These are phyloP conservation scores for Ammopiptanthus mongolicus DNA, from an alignment of 306 rosid genomes.

Conservation along the genomic window DNA sequence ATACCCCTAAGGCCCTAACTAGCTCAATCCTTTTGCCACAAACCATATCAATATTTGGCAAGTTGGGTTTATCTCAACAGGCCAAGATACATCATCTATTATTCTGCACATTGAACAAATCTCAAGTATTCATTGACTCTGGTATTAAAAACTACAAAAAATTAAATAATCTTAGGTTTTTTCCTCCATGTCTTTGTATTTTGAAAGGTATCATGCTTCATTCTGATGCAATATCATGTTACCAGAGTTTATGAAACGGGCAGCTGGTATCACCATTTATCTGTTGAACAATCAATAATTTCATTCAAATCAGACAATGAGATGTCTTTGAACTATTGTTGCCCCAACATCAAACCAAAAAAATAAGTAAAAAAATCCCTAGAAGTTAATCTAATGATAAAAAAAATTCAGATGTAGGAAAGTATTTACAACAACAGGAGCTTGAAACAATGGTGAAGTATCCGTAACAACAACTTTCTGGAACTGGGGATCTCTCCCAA, in stretches of 20 bases:
- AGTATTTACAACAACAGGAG: slow-evolving; percentile 70
- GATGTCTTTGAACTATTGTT: not conserved
- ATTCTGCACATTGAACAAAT: not conserved
- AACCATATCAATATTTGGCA: not conserved
- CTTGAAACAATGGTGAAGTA: slow-evolving; percentile 59
- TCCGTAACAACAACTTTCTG: slow-evolving; percentile 67
- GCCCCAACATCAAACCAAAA: not conserved
- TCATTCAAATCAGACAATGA: not conserved
- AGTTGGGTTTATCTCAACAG: not conserved
- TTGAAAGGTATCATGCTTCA: not conserved
- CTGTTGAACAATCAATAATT: slow-evolving; percentile 9
- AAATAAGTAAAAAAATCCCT: slow-evolving; percentile 21
- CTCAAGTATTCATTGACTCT: no score
- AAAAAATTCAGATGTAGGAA: slow-evolving; percentile 17
- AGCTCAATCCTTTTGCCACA: not conserved
- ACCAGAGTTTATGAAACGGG: not conserved
- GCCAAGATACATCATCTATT: not conserved
- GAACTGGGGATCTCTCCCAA: slow-evolving; percentile 80
- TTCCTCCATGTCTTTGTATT: not conserved
- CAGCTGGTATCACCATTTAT: not conserved
- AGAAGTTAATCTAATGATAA: slow-evolving; percentile 4
- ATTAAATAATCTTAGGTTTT: not conserved
- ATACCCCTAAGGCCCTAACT: not conserved
- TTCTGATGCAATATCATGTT: not conserved
- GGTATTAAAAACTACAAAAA: no score